phyloP scores from a whole-genome alignment of 139 green algal species.

The Marvania coccoides region DNA sequence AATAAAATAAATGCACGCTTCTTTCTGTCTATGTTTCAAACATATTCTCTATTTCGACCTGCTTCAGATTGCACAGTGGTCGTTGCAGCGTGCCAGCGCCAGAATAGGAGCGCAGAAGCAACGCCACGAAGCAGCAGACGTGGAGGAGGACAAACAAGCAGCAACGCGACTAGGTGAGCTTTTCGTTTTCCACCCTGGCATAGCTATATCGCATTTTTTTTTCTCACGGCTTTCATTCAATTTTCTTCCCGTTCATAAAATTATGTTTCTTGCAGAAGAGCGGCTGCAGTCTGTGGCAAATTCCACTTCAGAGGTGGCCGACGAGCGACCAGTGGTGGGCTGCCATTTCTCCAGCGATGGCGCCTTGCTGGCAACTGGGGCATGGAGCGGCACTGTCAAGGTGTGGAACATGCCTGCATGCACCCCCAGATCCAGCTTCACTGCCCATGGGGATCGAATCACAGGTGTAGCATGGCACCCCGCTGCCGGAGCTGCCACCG shows the following conservation, averaged over 20 bases:
- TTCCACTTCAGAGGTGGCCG: conserved; percentile 67
- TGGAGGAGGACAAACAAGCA: conserved; percentile 5
- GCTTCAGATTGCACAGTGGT: conserved; percentile 60
- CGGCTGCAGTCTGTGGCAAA: conserved; percentile 13
- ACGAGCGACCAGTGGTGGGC: conserved; percentile 73
- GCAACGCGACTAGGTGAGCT: neutral
- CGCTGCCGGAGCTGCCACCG: conserved; percentile 7
- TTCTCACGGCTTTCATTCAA: no score
- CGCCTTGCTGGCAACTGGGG: conserved; percentile 47
- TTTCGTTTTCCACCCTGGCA: no score
- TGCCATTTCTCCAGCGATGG: conserved; percentile 71
- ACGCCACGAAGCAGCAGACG: conserved; percentile 36
- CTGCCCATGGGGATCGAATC: conserved; percentile 66
- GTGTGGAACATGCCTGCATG: conserved; percentile 57
- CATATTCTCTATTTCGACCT: no score
- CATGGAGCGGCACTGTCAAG: conserved; percentile 68
- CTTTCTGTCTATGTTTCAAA: no score
- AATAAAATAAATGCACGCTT: no score
- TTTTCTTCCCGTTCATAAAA: no score
- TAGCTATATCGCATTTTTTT: no score
- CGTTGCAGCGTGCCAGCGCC: conserved; percentile 53
- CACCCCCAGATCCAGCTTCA: conserved; percentile 35
- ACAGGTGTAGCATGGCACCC: conserved; percentile 86
- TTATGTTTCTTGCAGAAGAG: no score
- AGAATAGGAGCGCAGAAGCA: conserved; percentile 53